phyloP scores from a whole-genome alignment of 495 filamentous ascomycete genomes.

The Penicillium bialowiezense region DNA sequence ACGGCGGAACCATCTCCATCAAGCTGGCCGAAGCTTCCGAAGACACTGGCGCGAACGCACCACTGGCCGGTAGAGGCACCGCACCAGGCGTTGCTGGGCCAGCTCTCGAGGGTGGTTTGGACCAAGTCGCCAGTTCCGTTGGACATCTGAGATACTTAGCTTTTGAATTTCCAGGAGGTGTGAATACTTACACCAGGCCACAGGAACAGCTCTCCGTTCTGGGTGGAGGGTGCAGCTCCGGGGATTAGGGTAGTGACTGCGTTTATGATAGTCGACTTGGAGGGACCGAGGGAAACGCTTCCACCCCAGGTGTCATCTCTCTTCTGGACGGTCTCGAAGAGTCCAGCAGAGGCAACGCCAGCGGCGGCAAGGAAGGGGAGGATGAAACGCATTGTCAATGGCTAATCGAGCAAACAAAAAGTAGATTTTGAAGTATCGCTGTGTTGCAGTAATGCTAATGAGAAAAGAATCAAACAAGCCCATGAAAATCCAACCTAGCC shows the following conservation, averaged over 20 bases:
- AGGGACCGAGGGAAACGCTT: conserved; percentile 38
- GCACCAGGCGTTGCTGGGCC: conserved; percentile 34
- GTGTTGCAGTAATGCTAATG: no score
- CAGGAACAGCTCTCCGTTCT: conserved; percentile 37
- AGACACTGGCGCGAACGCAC: conserved; percentile 42
- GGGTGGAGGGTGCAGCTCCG: conserved; percentile 32
- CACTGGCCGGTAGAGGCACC: conserved; percentile 32
- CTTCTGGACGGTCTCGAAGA: conserved; percentile 9
- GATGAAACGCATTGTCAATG: conserved; percentile 5
- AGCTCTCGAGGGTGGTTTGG: conserved; percentile 37
- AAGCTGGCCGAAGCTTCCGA: conserved; percentile 37
- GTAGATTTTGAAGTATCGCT: no score
- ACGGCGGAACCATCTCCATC: conserved; percentile 28
- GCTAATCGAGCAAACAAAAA: no score
- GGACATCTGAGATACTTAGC: conserved; percentile 25
- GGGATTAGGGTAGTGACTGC: conserved; percentile 43
- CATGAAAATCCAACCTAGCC: no score
- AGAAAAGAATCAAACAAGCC: no score
- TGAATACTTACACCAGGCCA: conserved; percentile 30
- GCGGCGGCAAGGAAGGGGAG: conserved; percentile 4
- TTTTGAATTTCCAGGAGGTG: not conserved
- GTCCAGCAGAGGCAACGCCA: conserved; percentile 7
- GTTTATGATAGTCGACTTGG: conserved; percentile 37
- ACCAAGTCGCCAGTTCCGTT: conserved; percentile 43
- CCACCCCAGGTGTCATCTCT: conserved; percentile 36